These are phyloP conservation scores for maize (Zea mays) DNA, from an alignment of 176 grass and related monocot species.

Conservation along the genomic window Zm-B73-REFERENCE-NAM-5.0 NC_050103.1:180306001-180306500, in stretches of 20 bases:
- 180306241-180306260: conserved; percentile 22
- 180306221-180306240: conserved; percentile 10
- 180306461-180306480: not conserved
- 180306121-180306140: conserved; percentile 27
- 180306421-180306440: not conserved
- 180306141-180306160: conserved; percentile 21
- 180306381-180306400: not conserved
- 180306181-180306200: conserved; percentile 48
- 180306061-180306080: conserved; percentile 27
- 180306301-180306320: conserved; percentile 32
- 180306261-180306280: conserved; percentile 3
- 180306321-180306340: not conserved
- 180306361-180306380: not conserved
- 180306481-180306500: conserved; percentile 45
- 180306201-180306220: conserved; percentile 36
- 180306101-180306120: not conserved
- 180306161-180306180: conserved; percentile 33
- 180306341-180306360: conserved; percentile 7
- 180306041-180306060: conserved; percentile 89
- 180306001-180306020: conserved; percentile 66
- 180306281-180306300: conserved; percentile 26
- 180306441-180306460: not conserved
- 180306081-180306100: not conserved
- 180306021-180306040: conserved; percentile 88
- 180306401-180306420: not conserved